phyloP scores from a whole-genome alignment of 2,329 filamentous ascomycete genomes.

The Colletotrichum cordylinicola region DNA sequence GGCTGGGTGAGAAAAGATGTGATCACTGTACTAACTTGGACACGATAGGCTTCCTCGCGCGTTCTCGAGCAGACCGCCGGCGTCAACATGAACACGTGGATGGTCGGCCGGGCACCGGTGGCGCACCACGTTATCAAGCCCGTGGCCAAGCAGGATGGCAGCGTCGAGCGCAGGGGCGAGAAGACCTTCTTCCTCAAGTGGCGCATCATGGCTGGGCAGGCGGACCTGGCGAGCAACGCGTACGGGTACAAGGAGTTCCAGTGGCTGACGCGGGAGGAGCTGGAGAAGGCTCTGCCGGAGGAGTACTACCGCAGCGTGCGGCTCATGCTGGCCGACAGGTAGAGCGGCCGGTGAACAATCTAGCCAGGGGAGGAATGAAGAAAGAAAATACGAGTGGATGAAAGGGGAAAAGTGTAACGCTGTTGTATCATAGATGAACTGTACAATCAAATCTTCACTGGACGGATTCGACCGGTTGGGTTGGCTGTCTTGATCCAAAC shows the following conservation, averaged over 20 bases:
- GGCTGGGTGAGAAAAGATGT: not conserved
- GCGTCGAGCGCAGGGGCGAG: constrained; percentile 60
- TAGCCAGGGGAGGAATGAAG: not conserved
- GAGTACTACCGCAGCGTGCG: constrained; percentile 78
- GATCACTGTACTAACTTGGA: not conserved
- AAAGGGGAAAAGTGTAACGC: constrained; percentile 25
- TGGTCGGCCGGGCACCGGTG: constrained; percentile 88
- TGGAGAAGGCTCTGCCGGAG: constrained; percentile 67
- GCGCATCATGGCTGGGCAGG: constrained; percentile 96
- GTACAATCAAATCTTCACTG: constrained; percentile 25
- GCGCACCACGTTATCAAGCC: constrained; percentile 74
- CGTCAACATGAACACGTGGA: constrained; percentile 98
- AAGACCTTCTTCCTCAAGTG: constrained; percentile 98
- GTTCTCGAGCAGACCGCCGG: constrained; percentile 80
- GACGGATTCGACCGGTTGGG: not conserved
- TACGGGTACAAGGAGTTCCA: constrained; percentile 82
- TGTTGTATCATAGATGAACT: constrained; percentile 45
- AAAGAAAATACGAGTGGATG: not conserved
- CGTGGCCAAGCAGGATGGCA: constrained; percentile 47
- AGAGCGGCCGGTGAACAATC: constrained; percentile 25
- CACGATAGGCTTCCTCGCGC: constrained; percentile 76
- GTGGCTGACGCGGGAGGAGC: constrained; percentile 92
- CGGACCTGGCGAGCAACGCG: constrained; percentile 74
- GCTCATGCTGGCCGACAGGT: constrained; percentile 86
- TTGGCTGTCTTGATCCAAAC: not conserved